phyloP scores from a whole-genome alignment of 371 early-diverging fungal genomes.

The Sanchytrium tribonematis region DNA sequence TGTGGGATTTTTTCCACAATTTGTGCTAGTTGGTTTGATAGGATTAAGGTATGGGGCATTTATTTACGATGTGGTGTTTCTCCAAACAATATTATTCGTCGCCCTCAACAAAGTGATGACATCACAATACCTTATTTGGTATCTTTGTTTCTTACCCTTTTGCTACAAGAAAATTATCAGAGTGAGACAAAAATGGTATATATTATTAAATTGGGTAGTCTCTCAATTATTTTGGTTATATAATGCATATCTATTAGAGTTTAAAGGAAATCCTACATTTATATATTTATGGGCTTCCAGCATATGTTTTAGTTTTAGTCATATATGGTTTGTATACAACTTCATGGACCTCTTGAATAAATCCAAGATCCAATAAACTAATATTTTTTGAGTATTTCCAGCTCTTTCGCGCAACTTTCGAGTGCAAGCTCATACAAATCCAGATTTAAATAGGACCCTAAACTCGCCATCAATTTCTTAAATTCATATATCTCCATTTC shows the following conservation, averaged over 20 bases:
- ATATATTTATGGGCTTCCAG: background rate
- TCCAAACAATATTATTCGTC: slow-evolving; percentile 83
- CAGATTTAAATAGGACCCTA: too few species aligned
- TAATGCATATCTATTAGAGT: slow-evolving; percentile 1
- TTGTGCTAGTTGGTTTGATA: slow-evolving; percentile 22
- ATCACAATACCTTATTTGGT: slow-evolving; percentile 29
- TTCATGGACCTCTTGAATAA: background rate
- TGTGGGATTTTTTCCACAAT: slow-evolving; percentile 41
- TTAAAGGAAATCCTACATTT: background rate
- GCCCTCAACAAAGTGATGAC: slow-evolving; percentile 86
- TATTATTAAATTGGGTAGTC: background rate
- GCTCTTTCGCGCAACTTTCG: too few species aligned
- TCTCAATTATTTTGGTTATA: slow-evolving; percentile 1
- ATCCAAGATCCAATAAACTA: too few species aligned
- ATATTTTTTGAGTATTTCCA: too few species aligned
- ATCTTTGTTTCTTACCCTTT: slow-evolving; percentile 1
- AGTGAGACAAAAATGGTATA: background rate
- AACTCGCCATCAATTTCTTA: too few species aligned
- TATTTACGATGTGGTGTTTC: slow-evolving; percentile 48
- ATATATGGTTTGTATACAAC: background rate
- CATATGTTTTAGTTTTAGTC: background rate
- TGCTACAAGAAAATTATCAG: background rate
- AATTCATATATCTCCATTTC: too few species aligned
- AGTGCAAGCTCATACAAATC: too few species aligned
- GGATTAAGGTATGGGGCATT: slow-evolving; percentile 16